A percentile compares a stretch with the other conserved stretches of the same genome.
These are phyloP conservation scores for Candolleomyces eurysporus DNA, from an alignment of 768 basidiomycete species.

Conservation along the genomic window DNA sequence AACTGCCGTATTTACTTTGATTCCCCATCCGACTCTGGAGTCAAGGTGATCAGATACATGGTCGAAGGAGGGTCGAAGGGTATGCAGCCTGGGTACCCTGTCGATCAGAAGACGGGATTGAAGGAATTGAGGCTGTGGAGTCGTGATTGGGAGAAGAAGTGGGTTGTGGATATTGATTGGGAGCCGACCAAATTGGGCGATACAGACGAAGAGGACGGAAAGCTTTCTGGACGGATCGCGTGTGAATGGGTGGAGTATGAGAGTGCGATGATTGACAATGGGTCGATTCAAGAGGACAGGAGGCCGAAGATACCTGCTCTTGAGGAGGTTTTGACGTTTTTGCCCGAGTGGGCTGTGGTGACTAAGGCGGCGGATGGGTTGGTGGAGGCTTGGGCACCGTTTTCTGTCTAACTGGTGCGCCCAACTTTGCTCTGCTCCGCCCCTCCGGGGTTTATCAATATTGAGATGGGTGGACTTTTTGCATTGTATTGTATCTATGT, in stretches of 20 bases:
- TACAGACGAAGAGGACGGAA: constrained; percentile 14
- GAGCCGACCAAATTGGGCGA: constrained; percentile 16
- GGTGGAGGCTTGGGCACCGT: constrained; percentile 50
- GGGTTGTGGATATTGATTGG: constrained; percentile 55
- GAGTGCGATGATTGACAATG: constrained; percentile 50
- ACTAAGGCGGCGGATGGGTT: constrained; percentile 56
- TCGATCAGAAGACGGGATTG: constrained; percentile 24
- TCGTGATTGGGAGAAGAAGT: constrained; percentile 53
- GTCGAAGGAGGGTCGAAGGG: constrained; percentile 34
- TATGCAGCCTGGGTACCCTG: constrained; percentile 41
- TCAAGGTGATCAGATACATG: constrained; percentile 36
- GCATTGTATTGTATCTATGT: no score
- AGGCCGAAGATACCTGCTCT: constrained; percentile 59
- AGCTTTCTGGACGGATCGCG: constrained; percentile 43
- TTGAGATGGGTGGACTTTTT: no score
- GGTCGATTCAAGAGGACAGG: constrained; percentile 15
- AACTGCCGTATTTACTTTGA: constrained; percentile 62
- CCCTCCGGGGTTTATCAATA: no score
- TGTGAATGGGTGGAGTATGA: constrained; percentile 73
- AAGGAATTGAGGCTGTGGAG: constrained; percentile 55
- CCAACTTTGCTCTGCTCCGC: no score
- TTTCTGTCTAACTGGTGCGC: constrained; percentile 21
- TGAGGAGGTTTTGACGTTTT: constrained; percentile 61
- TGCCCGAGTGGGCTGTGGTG: constrained; percentile 68
- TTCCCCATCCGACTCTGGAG: constrained; percentile 7